Evolutionary conservation across 2,329 filamentous ascomycete genomes (phyloP), one percentile per base, ranked within the genome.

Genomic region (Stachybotrys chartarum): DNA sequence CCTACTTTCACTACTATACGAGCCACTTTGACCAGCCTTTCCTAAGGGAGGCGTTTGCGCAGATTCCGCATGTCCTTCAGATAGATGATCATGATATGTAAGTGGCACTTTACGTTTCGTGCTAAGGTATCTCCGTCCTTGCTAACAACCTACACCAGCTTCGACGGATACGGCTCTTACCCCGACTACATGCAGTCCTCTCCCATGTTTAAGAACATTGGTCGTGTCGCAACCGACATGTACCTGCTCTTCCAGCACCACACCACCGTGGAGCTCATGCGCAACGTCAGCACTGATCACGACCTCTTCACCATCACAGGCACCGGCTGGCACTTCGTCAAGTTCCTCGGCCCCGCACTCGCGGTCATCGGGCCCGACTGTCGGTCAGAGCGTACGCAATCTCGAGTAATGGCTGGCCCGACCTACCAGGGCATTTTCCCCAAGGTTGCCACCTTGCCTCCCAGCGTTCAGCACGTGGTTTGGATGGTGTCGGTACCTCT

Each of bases 1-100:
- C 94, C 7, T 99, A 96, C 75, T 99, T 99, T 72, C 94, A 99
- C 71, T 99, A 96, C 71, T 99, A 99, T 69, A 96, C 92, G 1
- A 96, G 91, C 63, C 93, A 97, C 70, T 97, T 99, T 68, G 94
- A 99, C 68, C 94, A 99, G 72, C 92, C 93, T 7, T 93, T 95
- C 70, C 72, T 99, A 61, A 80, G 94, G 57, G 94, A 99, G 72
- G 92, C 93, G 0, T 99, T 96, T 76, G 94, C 94, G 24, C 94
- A 99, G 74, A 97, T 99, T 59, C 94, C 94, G 46, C 92, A 97
- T 67, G 78, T 99, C 54, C 80, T 95, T 64, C 91, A 95, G 68
- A 85, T 99, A 54, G 92, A 99, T 66, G 94, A 97, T 66, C 94
- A 97, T 70, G 94, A 99, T 63, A 97, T 99, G 91, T 96, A 78